Conservation (phyloP, 257 asterid genomes). For the Fraxinus quadrangulata region DNA sequence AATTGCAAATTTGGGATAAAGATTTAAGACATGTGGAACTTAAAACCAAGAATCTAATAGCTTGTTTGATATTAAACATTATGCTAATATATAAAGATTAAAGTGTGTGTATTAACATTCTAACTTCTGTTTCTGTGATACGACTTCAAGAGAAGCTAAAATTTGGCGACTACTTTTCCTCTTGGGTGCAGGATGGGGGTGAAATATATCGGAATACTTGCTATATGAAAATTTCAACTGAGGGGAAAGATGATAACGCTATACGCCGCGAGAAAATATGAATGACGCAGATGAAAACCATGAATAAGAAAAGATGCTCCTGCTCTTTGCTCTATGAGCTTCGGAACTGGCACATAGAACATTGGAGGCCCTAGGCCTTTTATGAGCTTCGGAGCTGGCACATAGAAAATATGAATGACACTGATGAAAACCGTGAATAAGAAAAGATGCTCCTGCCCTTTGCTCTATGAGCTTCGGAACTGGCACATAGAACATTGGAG, state of each 20-base stretch:
- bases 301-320: background rate
- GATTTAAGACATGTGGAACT: conserved; percentile 15
- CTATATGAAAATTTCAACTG: background rate
- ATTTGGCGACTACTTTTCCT: background rate
- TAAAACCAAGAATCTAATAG: background rate
- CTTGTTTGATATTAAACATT: background rate
- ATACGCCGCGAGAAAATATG: background rate
- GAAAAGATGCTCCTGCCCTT: background rate
- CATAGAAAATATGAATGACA: background rate
- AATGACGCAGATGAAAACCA: background rate
- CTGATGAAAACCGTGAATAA: background rate
- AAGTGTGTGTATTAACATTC: background rate
- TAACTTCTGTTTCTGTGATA: background rate
- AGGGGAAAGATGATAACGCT: background rate
- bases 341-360: background rate
- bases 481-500: background rate
- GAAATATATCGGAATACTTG: background rate
- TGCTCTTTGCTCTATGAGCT: background rate
- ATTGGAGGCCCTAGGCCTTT: background rate
- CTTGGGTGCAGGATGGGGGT: background rate
- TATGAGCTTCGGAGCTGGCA: background rate
- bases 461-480: background rate
- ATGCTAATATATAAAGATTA: background rate
- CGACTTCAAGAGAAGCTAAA: background rate
- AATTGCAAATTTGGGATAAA: conserved; percentile 23